Evolutionary conservation across 2,329 filamentous ascomycete genomes (phyloP).

Genomic region (Fusarium sp.): DNA sequence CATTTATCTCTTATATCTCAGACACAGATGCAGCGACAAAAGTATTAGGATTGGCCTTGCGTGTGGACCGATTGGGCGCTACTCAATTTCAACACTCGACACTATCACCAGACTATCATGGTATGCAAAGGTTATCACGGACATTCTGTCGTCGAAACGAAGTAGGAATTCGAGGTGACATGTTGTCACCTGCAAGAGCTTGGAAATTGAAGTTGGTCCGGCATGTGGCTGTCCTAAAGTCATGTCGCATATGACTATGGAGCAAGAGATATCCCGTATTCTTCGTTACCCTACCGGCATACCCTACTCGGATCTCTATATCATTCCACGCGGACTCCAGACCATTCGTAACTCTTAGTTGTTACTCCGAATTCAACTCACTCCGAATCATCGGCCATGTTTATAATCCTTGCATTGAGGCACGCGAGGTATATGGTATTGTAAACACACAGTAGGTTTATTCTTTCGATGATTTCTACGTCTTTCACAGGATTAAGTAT

Average conservation of each 20-base stretch:
- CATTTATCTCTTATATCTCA: not conserved
- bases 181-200: constrained; percentile 13
- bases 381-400: not conserved
- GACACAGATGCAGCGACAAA: not conserved
- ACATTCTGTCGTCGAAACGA: not conserved
- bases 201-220: constrained; percentile 5
- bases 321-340: too few relatives aligned
- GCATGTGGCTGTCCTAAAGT: constrained; percentile 8
- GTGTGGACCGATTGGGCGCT: not conserved
- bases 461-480: not conserved
- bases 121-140: not conserved
- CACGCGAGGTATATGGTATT: not conserved
- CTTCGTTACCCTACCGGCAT: not conserved
- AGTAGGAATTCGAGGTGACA: not conserved
- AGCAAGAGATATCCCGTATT: constrained; percentile 23
- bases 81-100: constrained; percentile 9
- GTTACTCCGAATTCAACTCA: not conserved
- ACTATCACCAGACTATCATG: not conserved
- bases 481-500: not conserved
- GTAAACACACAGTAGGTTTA: not conserved
- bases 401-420: not conserved
- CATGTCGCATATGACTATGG: constrained; percentile 11
- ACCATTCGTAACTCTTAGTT: not conserved
- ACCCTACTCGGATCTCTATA: too few relatives aligned
- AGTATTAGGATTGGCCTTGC: not conserved